Evolutionary conservation across 1,284 basidiomycete species (phyloP), one percentile per base, ranked within the genome.

Genomic region (Pascua sp.): DNA sequence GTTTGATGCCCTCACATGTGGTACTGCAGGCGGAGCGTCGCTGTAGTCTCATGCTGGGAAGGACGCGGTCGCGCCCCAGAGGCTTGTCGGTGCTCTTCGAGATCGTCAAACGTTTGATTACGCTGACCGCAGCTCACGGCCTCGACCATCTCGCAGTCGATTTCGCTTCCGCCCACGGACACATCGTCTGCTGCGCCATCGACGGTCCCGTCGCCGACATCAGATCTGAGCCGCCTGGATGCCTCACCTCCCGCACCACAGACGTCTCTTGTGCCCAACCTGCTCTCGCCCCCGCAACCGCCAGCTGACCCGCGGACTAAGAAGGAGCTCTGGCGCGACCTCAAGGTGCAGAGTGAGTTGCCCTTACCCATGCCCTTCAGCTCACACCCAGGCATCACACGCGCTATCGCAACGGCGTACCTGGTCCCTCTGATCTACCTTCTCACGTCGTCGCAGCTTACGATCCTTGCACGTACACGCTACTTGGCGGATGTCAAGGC

Each of bases 271-370:
- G 41, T 52, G 41, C 44, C 53, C 5, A 32, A 32, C 24, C 24
- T 32, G 7, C 24, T 32, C 24, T 52, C 53, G 2, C 43, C 50
- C 48, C 52, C 37, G 11, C 51, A 39, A n/a, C 24, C 47, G 12
- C 12, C 18, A 24, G 16, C 50, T 38, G 54, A 55, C 53, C 47
- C 57, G 17, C 53, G 55, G 41, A 32, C 67, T 47, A 78, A 78
- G 64, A 73, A 75, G 51, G 70, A 76, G 57, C 63, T 78, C 9
- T 78, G 76, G 76, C 67, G 65, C 24, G 75, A 76, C 49, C 66
- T 78, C 49, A 78, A 78, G 59, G 49, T 72, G 8, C 70, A 77
- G 56, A 75, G 74, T 73, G 49, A 60, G 73, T 62, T 15, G 4
- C 11, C 32, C 15, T 36, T 39, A 5, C 2, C 2, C 24, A 8